Base-by-base conservation (phyloP, 805 yeast species). In the Kuraishia borneana region DNA sequence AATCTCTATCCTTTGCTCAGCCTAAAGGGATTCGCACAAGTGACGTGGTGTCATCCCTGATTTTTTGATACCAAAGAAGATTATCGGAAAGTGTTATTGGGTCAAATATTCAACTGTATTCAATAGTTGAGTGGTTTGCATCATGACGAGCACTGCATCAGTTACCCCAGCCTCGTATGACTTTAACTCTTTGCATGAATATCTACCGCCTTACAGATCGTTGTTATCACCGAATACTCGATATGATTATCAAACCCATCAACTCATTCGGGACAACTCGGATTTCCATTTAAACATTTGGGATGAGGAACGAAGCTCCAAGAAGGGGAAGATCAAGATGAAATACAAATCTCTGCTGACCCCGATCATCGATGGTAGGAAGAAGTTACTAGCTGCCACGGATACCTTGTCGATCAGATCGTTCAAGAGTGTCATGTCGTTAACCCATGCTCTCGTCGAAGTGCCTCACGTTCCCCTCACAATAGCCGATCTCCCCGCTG, bases 201-300 rank as follows among this genome's bases (percentile, higher is more conserved):
- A 62, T 44, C 52, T 70, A 18, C 75, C 75, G 6, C 69, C 76
- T 2, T 72, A 72, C 46, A 56, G 76, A 29, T 70, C 76, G 4
- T 54, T 72, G 19, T 49, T 72, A 19, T 62, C 60, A 28, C 77
- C 77, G 1, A 55, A 53, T 33, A 63, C 64, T 8, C 54, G 61
- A 16, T 72, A 69, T 45, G 78, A 72, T 45, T 72, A 72, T 48
- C 52, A 56, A 33, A 60, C 67, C 4, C 75, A 65, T 40, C 48
- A 58, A 29, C 56, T 66, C 28, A 42, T 56, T 4, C 56, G 52
- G 34, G 42, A 45, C 26, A 41, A 35, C 18, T 25, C 34, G 10
- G 30, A 35, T 2, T 48, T 61, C 17, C 68, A 61, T 4, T 25
- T 25, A 8, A 32, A 26, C 18, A 9, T 26, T 5, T 28, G 20